Evolutionary conservation across 371 early-diverging fungal species (phyloP).

Genomic region (Saksenaea oblongispora): DNA sequence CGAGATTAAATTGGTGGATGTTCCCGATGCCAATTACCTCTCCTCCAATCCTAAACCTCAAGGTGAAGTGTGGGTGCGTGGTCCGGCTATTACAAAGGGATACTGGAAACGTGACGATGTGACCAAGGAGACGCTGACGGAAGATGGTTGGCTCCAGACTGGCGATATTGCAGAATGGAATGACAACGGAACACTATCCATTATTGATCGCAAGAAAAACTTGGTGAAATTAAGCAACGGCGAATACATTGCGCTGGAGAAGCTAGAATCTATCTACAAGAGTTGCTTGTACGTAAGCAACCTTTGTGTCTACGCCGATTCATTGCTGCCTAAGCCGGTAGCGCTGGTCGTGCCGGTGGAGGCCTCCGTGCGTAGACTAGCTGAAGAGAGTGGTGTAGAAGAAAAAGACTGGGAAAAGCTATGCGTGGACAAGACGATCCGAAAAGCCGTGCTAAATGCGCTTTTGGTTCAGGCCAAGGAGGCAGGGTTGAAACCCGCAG

Average conservation of each 20-base stretch:
- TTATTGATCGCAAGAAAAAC: conserved; percentile 86
- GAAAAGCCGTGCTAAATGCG: conserved; percentile 34
- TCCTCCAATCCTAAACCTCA: conserved; percentile 76
- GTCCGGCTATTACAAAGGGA: conserved; percentile 67
- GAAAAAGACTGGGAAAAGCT: conserved; percentile 30
- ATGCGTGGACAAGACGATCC: conserved; percentile 20
- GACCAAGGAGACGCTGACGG: conserved; percentile 74
- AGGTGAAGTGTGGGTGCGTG: conserved; percentile 90
- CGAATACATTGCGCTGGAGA: conserved; percentile 98
- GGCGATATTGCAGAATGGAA: conserved; percentile 91
- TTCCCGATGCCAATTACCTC: conserved; percentile 79
- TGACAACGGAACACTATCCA: conserved; percentile 65
- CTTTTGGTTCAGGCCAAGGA: conserved; percentile 48
- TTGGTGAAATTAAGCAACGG: conserved; percentile 84
- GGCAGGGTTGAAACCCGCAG: conserved; percentile 66
- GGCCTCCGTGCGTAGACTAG: conserved; percentile 39
- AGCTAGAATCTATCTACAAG: conserved; percentile 93
- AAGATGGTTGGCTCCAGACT: conserved; percentile 89
- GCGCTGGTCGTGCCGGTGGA: conserved; percentile 77
- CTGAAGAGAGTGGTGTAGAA: conserved; percentile 25
- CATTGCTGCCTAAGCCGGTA: conserved; percentile 64
- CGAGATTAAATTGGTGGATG: conserved; percentile 92
- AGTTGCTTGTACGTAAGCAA: conserved; percentile 75
- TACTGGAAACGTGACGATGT: conserved; percentile 75
- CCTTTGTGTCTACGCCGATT: conserved; percentile 87